Percentiles rank a stretch among this genome's conserved stretches.
phyloP scores from a whole-genome alignment of 305 asterid genomes.

The Striga hermonthica region DNA sequence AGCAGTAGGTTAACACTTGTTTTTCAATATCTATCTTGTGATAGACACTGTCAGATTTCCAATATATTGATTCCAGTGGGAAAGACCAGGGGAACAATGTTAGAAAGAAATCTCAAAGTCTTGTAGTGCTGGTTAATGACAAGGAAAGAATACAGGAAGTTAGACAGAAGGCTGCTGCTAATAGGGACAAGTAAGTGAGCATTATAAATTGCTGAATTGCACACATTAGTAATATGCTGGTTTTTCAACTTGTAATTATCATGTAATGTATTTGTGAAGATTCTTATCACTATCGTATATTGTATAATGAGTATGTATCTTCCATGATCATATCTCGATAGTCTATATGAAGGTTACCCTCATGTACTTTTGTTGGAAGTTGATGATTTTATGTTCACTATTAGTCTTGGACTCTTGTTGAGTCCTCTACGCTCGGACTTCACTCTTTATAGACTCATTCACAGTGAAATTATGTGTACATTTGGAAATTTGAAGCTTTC shows the following conservation, averaged over 20 bases:
- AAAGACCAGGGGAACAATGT: constrained; percentile 94
- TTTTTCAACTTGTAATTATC: constrained; percentile 19
- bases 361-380: constrained; percentile 21
- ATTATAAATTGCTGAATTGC: constrained; percentile 26
- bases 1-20: constrained; percentile 6
- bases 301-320: constrained; percentile 12
- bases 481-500: constrained; percentile 3
- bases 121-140: constrained; percentile 88
- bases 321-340: not conserved
- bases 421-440: constrained; percentile 13
- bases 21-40: constrained; percentile 30
- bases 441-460: constrained; percentile 5
- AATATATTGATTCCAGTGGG: constrained; percentile 86
- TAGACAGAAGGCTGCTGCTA: constrained; percentile 84
- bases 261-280: constrained; percentile 12
- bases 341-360: constrained; percentile 12
- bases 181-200: constrained; percentile 75
- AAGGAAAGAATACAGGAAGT: constrained; percentile 94
- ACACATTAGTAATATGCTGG: constrained; percentile 24
- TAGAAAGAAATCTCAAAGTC: constrained; percentile 87
- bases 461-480: not conserved
- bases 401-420: not conserved
- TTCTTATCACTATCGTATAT: constrained; percentile 8
- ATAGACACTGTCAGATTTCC: constrained; percentile 91
- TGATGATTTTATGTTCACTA: constrained; percentile 17